Percentiles rank a stretch among this genome's conserved stretches.
These are phyloP conservation scores for Dioscorea cayenensis DNA, from an alignment of 116 monocot genomes.

Conservation along the genomic window DNA sequence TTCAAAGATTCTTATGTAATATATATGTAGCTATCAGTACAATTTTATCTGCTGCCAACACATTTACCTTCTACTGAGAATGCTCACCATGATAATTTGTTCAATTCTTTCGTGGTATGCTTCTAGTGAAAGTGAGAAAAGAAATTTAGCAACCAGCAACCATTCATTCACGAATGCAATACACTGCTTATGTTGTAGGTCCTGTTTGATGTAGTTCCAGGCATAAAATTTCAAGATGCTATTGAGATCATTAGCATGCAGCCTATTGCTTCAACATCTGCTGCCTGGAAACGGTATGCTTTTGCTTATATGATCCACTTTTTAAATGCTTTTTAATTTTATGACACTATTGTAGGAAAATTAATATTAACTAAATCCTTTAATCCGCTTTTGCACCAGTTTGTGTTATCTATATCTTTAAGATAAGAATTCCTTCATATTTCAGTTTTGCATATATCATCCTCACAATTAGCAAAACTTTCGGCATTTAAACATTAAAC, in stretches of 20 bases:
- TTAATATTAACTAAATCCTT: too few species aligned
- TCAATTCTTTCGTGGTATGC: background rate
- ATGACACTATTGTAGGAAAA: too few species aligned
- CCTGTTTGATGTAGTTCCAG: constrained; percentile 85
- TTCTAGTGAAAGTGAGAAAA: background rate
- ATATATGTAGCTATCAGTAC: too few species aligned
- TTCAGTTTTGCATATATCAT: too few species aligned
- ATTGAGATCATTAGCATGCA: constrained; percentile 81
- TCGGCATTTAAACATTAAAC: too few species aligned
- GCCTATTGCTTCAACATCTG: constrained; percentile 55
- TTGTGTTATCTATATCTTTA: too few species aligned
- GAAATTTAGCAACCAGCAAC: background rate
- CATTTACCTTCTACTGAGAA: background rate
- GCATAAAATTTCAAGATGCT: constrained; percentile 84
- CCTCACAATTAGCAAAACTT: too few species aligned
- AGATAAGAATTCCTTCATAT: too few species aligned
- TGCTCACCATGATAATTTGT: background rate
- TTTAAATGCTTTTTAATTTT: too few species aligned
- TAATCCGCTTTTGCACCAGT: too few species aligned
- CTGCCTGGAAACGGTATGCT: constrained; percentile 67
- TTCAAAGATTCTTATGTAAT: too few species aligned
- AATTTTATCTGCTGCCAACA: background rate
- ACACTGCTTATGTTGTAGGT: constrained; percentile 39
- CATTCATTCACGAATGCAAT: background rate
- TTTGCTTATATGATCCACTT: background rate